A percentile compares a stretch with the other conserved stretches of the same genome.
Conservation (phyloP, 768 basidiomycete species). For the Boletales sp. region DNA sequence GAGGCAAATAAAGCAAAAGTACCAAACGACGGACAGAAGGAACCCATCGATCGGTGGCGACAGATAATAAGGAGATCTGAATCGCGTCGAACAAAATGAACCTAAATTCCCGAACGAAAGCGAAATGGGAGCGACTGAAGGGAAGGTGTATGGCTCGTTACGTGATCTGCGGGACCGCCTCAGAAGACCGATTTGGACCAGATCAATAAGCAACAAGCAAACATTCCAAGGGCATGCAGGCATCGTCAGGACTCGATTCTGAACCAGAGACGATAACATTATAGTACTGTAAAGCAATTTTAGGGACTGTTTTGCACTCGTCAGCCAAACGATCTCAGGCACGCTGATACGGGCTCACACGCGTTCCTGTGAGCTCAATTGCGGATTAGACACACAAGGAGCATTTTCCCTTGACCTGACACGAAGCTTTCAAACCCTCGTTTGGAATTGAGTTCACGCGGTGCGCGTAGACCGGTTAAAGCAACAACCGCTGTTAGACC, state of each 20-base stretch:
- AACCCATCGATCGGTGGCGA: constrained; percentile 14
- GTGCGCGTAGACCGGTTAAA: constrained; percentile 9
- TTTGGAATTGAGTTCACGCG: constrained; percentile 13
- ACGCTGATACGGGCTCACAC: background rate
- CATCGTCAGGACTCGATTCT: background rate
- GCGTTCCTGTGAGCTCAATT: constrained; percentile 1
- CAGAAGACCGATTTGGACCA: constrained; percentile 14
- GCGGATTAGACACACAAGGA: constrained; percentile 2
- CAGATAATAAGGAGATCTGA: constrained; percentile 13
- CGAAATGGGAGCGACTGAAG: constrained; percentile 15
- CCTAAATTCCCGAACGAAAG: constrained; percentile 11
- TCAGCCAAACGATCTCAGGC: background rate
- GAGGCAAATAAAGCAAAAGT: constrained; percentile 9
- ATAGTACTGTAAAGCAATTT: background rate
- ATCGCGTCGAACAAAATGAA: constrained; percentile 11
- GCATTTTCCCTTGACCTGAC: background rate
- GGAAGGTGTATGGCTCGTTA: constrained; percentile 23
- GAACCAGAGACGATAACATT: background rate
- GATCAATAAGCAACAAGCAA: background rate
- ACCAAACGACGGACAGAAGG: constrained; percentile 8
- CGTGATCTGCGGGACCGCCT: constrained; percentile 28
- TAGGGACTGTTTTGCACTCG: background rate
- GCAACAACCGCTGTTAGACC: background rate
- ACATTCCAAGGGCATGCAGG: background rate
- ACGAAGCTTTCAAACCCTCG: constrained; percentile 3